Conservation (phyloP, 352 stramenopile species). For the Pythium monospermum region DNA sequence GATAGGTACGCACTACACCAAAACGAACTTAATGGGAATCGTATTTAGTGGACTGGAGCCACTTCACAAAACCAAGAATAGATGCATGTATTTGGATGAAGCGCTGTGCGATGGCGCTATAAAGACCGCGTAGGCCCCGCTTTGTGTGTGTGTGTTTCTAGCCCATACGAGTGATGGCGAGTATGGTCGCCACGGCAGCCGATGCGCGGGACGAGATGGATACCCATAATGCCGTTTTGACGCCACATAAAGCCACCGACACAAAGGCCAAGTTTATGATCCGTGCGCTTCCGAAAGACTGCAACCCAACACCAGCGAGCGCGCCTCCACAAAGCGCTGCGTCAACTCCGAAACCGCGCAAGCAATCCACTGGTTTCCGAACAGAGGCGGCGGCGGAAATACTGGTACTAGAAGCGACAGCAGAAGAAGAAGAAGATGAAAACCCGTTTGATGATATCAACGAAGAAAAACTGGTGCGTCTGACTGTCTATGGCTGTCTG, state of each 20-base stretch:
- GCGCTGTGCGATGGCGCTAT: too few species aligned
- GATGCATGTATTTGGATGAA: not conserved
- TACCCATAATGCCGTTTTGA: not conserved
- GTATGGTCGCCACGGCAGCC: conserved; percentile 24
- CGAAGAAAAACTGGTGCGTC: conserved; percentile 62
- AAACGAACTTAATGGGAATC: conserved; percentile 2
- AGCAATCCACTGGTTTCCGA: not conserved
- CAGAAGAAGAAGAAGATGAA: conserved; percentile 24
- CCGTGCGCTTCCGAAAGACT: conserved; percentile 60
- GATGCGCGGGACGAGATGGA: conserved; percentile 60
- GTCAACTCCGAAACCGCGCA: conserved; percentile 16
- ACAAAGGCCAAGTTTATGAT: conserved; percentile 63
- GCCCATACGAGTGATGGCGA: conserved; percentile 17
- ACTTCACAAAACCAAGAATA: not conserved
- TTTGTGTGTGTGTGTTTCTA: not conserved
- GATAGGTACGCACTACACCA: not conserved
- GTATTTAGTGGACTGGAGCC: conserved; percentile 13
- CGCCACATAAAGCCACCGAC: conserved; percentile 7
- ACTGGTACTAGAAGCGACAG: not conserved
- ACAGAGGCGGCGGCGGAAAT: not conserved
- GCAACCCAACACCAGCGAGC: conserved; percentile 43
- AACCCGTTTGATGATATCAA: conserved; percentile 82
- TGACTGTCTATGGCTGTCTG: not conserved
- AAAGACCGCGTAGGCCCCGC: too few species aligned
- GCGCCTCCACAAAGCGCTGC: conserved; percentile 23